These are phyloP conservation scores for Lupinus albus DNA, from an alignment of 306 rosid species.

Conservation along the genomic window DNA sequence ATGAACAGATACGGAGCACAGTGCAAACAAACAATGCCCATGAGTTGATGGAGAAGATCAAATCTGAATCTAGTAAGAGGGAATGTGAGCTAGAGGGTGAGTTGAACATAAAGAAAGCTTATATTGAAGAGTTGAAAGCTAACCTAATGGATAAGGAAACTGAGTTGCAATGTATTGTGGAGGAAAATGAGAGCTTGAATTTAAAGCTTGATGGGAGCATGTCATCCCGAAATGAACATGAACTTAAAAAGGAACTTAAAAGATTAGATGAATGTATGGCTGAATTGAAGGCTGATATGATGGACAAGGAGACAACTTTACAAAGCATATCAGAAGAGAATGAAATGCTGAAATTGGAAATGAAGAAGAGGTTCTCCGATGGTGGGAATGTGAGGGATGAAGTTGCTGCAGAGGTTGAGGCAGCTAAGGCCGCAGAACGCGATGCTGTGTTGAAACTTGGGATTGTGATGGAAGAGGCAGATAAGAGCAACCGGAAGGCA, in stretches of 20 bases:
- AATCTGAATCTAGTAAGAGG: constrained; percentile 54
- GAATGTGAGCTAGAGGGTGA: constrained; percentile 61
- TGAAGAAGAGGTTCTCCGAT: constrained; percentile 48
- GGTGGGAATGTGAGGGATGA: constrained; percentile 51
- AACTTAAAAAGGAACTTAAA: constrained; percentile 56
- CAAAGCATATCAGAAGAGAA: constrained; percentile 81
- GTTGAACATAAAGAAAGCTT: constrained; percentile 53
- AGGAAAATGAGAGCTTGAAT: constrained; percentile 80
- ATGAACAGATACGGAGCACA: constrained; percentile 71
- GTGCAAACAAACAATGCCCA: constrained; percentile 62
- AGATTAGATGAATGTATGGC: constrained; percentile 56
- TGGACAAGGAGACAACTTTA: constrained; percentile 85
- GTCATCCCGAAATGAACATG: constrained; percentile 54
- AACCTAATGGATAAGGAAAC: constrained; percentile 93
- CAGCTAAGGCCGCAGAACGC: constrained; percentile 55
- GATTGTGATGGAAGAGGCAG: constrained; percentile 78
- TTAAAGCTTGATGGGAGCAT: constrained; percentile 52
- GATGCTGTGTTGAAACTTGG: constrained; percentile 74
- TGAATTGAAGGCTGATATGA: constrained; percentile 63
- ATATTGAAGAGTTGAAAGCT: constrained; percentile 77
- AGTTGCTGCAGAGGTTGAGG: constrained; percentile 52
- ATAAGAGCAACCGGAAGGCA: constrained; percentile 61
- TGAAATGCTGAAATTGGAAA: constrained; percentile 64
- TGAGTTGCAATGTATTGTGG: constrained; percentile 81
- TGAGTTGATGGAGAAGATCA: constrained; percentile 71